Percentiles rank a stretch among this genome's conserved stretches.
phyloP scores from a whole-genome alignment of 2,329 filamentous ascomycete genomes.

The Periconia sp. region DNA sequence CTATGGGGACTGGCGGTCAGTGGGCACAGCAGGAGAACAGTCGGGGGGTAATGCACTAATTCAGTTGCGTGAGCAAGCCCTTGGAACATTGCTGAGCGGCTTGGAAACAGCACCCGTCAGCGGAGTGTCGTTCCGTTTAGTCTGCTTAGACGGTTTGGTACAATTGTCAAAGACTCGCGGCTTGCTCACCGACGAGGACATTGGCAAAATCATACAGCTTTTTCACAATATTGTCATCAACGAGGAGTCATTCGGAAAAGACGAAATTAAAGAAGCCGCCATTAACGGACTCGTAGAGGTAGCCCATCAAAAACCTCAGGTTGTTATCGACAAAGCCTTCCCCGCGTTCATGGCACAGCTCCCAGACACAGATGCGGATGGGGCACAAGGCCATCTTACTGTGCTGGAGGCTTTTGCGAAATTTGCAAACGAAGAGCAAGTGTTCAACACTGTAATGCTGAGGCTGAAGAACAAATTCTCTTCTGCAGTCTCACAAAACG shows the following conservation, averaged over 20 bases:
- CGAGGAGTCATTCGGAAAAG: conserved; percentile 58
- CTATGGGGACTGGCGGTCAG: conserved; percentile 58
- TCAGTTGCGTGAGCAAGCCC: conserved; percentile 44
- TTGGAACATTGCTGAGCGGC: conserved; percentile 48
- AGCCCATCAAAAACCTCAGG: conserved; percentile 62
- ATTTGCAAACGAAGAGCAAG: conserved; percentile 62
- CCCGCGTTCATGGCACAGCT: conserved; percentile 67
- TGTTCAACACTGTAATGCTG: conserved; percentile 65
- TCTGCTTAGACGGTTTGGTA: conserved; percentile 48
- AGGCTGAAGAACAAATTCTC: conserved; percentile 65
- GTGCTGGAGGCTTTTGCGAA: conserved; percentile 66
- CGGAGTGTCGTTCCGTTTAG: conserved; percentile 54
- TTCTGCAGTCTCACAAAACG: conserved; percentile 55
- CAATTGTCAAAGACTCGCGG: conserved; percentile 46
- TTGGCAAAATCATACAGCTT: conserved; percentile 58
- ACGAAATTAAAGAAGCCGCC: conserved; percentile 60
- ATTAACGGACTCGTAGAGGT: conserved; percentile 62
- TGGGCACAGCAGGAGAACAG: conserved; percentile 39
- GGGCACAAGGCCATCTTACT: conserved; percentile 51
- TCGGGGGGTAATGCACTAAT: conserved; percentile 40
- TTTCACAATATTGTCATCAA: conserved; percentile 63
- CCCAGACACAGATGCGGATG: conserved; percentile 58
- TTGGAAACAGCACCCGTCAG: conserved; percentile 47
- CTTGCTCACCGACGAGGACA: conserved; percentile 46
- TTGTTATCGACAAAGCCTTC: conserved; percentile 66